These are phyloP conservation scores for Dothistroma septosporum DNA, from an alignment of 2,329 filamentous ascomycete species.

Conservation along the genomic window DNA sequence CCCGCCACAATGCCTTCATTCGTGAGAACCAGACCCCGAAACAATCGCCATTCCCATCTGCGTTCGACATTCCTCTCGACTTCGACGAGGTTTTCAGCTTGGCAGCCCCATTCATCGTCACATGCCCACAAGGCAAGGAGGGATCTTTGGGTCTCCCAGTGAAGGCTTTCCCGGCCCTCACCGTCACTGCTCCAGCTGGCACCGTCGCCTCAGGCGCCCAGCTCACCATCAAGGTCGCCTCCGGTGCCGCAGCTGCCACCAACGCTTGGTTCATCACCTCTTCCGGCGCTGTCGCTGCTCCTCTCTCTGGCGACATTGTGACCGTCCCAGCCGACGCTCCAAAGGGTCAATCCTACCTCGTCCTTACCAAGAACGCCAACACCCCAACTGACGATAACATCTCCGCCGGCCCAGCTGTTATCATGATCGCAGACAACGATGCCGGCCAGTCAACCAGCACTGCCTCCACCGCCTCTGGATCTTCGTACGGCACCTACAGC, in stretches of 20 bases:
- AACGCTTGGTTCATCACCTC: conserved; percentile 27
- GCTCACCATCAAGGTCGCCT: conserved; percentile 22
- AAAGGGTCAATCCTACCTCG: conserved; percentile 27
- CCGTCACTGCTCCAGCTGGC: conserved; percentile 13
- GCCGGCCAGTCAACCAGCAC: conserved; percentile 8
- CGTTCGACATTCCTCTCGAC: conserved; percentile 53
- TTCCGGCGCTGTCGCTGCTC: conserved; percentile 23
- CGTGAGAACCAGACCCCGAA: conserved; percentile 30
- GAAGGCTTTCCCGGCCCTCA: conserved; percentile 40
- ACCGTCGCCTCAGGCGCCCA: conserved; percentile 21
- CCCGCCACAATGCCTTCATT: conserved; percentile 61
- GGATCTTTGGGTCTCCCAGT: conserved; percentile 47
- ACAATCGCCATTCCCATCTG: conserved; percentile 51
- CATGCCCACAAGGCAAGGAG: conserved; percentile 49
- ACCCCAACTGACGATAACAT: conserved; percentile 28
- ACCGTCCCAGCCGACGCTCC: conserved; percentile 20
- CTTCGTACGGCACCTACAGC: background rate
- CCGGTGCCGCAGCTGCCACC: conserved; percentile 19
- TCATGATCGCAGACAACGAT: conserved; percentile 20
- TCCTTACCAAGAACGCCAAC: conserved; percentile 22
- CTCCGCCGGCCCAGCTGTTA: conserved; percentile 29
- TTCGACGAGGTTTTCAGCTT: conserved; percentile 61
- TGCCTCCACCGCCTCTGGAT: conserved; percentile 6
- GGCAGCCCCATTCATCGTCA: conserved; percentile 57
- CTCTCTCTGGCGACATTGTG: conserved; percentile 21